Conservation (phyloP, 164 flowering plant genomes). For the Vitis rotundifolia region DNA sequence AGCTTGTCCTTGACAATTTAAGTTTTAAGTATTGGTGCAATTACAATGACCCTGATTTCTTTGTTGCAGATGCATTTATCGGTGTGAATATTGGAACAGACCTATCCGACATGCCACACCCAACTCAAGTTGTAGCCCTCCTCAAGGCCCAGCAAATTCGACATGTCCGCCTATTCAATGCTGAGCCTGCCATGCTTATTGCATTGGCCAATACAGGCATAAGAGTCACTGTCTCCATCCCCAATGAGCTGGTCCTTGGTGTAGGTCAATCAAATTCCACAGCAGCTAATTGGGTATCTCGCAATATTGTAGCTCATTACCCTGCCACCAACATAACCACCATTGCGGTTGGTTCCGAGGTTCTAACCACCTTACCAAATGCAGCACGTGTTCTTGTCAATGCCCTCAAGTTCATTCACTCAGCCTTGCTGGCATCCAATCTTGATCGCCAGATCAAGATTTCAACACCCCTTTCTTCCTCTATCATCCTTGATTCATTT, state of each 20-base stretch:
- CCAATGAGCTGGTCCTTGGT: conserved; percentile 70
- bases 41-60: neutral
- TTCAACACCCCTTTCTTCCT: conserved; percentile 60
- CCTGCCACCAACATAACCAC: conserved; percentile 78
- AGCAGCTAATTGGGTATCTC: conserved; percentile 70
- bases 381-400: conserved; percentile 58
- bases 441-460: conserved; percentile 61
- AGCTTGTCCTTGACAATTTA: too few relatives aligned
- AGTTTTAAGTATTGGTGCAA: too few relatives aligned
- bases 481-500: conserved; percentile 68
- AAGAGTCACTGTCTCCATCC: conserved; percentile 55
- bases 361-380: conserved; percentile 62
- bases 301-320: conserved; percentile 55
- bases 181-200: conserved; percentile 60
- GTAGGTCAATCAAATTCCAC: conserved; percentile 76
- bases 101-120: conserved; percentile 71
- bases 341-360: conserved; percentile 69
- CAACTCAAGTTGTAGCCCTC: conserved; percentile 71
- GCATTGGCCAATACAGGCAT: conserved; percentile 68
- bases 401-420: conserved; percentile 63
- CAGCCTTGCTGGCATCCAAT: conserved; percentile 77
- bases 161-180: conserved; percentile 58
- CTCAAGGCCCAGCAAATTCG: conserved; percentile 63
- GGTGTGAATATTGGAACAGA: conserved; percentile 73
- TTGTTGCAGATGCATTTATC: conserved; percentile 47